A percentile compares a stretch with the other conserved stretches of the same genome.
Conservation (phyloP, 1,139 yeast genomes). For the Fermentozyma sake region DNA sequence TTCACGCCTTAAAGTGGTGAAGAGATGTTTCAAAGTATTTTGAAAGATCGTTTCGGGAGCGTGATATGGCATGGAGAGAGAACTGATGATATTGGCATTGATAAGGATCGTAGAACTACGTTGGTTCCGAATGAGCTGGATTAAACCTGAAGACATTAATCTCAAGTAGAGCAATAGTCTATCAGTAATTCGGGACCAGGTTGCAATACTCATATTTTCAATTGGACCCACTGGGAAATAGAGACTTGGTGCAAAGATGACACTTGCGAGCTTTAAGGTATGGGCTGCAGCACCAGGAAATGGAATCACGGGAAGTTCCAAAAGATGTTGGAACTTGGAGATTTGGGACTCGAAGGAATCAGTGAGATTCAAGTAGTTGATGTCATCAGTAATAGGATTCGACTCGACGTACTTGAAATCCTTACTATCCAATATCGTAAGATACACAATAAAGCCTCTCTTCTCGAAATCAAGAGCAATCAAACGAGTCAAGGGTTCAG, state of each 20-base stretch:
- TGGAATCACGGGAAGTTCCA: slow-evolving; percentile 37
- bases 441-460: slow-evolving; percentile 76
- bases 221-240: slow-evolving; percentile 68
- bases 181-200: slow-evolving; percentile 51
- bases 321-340: slow-evolving; percentile 38
- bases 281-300: slow-evolving; percentile 55
- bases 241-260: slow-evolving; percentile 59
- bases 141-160: slow-evolving; percentile 52
- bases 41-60: slow-evolving; percentile 45
- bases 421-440: slow-evolving; percentile 62
- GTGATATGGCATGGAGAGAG: slow-evolving; percentile 44
- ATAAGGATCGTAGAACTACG: slow-evolving; percentile 42
- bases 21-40: slow-evolving; percentile 30
- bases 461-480: slow-evolving; percentile 71
- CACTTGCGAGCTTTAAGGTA: slow-evolving; percentile 48
- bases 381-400: slow-evolving; percentile 51
- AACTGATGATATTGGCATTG: slow-evolving; percentile 40
- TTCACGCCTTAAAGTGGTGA: slow-evolving; percentile 39
- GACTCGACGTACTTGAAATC: slow-evolving; percentile 58
- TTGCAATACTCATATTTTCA: slow-evolving; percentile 48
- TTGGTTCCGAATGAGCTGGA: slow-evolving; percentile 49
- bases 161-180: slow-evolving; percentile 45
- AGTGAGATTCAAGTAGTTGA: slow-evolving; percentile 39
- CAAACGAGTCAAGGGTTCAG: slow-evolving; percentile 67
- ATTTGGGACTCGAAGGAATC: slow-evolving; percentile 34